Percentiles rank a stretch among this genome's conserved stretches.
Evolutionary conservation across 768 basidiomycete species (phyloP).

Genomic region (Strobilomyces confusus): DNA sequence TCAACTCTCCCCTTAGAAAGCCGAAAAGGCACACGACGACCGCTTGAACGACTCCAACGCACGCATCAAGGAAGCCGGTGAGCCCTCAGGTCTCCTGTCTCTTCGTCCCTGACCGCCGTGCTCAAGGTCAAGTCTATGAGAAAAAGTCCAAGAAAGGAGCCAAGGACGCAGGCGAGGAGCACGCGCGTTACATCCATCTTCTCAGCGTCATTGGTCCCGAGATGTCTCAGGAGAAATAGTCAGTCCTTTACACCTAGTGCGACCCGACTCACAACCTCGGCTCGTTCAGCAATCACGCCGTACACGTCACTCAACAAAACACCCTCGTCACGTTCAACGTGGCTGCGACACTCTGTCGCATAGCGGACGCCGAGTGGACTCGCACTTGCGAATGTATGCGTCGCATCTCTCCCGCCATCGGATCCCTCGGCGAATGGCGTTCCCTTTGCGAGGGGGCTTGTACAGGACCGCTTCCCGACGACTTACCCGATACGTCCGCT

Average conservation of each 20-base stretch:
- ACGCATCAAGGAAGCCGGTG: slow-evolving; percentile 76
- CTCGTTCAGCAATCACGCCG: slow-evolving; percentile 55
- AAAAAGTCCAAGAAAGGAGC: slow-evolving; percentile 76
- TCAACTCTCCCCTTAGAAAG: slow-evolving; percentile 53
- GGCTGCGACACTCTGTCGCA: slow-evolving; percentile 59
- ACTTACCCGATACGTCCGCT: slow-evolving; percentile 21
- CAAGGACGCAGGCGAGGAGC: slow-evolving; percentile 66
- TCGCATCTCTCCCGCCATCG: slow-evolving; percentile 61
- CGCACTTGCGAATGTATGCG: slow-evolving; percentile 70
- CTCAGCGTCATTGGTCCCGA: slow-evolving; percentile 71
- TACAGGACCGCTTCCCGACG: slow-evolving; percentile 41
- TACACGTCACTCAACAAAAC: slow-evolving; percentile 60
- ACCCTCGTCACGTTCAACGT: slow-evolving; percentile 53
- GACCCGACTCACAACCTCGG: neutral
- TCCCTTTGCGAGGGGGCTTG: slow-evolving; percentile 75
- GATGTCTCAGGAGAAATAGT: slow-evolving; percentile 80
- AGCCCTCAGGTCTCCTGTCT: neutral
- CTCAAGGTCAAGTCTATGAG: slow-evolving; percentile 64
- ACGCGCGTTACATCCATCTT: slow-evolving; percentile 71
- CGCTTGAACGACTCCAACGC: slow-evolving; percentile 60
- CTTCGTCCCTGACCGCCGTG: slow-evolving; percentile 2
- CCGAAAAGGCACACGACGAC: slow-evolving; percentile 76
- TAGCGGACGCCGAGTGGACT: slow-evolving; percentile 80
- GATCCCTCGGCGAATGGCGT: slow-evolving; percentile 68
- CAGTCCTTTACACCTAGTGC: slow-evolving; percentile 23